Conservation (phyloP, 805 yeast species). For the Candida dendrica region DNA sequence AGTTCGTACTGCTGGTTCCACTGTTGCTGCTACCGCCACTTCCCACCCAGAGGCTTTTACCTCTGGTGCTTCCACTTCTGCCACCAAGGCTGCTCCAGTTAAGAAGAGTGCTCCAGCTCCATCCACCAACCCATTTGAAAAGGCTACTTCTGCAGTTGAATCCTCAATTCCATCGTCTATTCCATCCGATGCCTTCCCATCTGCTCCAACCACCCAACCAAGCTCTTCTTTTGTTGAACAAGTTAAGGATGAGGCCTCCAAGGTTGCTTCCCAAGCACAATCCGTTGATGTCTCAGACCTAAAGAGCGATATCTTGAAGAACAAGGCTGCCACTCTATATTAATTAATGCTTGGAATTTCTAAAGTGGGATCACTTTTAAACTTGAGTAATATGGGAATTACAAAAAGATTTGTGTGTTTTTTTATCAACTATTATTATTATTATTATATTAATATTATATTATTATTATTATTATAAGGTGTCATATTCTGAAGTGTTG, state of each 20-base stretch:
- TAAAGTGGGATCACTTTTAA: too few species aligned
- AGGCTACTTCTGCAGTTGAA: constrained; percentile 2
- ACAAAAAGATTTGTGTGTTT: too few species aligned
- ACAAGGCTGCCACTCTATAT: constrained; percentile 10
- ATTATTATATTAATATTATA: neutral
- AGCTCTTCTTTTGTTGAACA: constrained; percentile 10
- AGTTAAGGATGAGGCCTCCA: constrained; percentile 9
- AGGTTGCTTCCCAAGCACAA: constrained; percentile 1
- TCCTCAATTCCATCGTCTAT: constrained; percentile 9
- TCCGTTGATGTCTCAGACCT: constrained; percentile 22
- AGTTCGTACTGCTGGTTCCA: constrained; percentile 64
- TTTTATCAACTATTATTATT: neutral
- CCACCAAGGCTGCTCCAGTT: constrained; percentile 38
- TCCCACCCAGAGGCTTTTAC: constrained; percentile 8
- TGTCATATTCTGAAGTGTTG: neutral
- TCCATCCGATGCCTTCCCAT: constrained; percentile 24
- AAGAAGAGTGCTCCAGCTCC: constrained; percentile 12
- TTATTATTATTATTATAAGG: neutral
- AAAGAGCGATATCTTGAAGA: constrained; percentile 24
- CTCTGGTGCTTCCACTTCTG: constrained; percentile 42
- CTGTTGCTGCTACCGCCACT: constrained; percentile 36
- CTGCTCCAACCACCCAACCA: constrained; percentile 24
- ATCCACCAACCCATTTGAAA: constrained; percentile 22
- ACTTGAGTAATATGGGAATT: too few species aligned
- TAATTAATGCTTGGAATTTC: neutral